Base-by-base conservation (phyloP, 2,329 filamentous ascomycete species). In the Pseudovirgaria hyperparasitica region DNA sequence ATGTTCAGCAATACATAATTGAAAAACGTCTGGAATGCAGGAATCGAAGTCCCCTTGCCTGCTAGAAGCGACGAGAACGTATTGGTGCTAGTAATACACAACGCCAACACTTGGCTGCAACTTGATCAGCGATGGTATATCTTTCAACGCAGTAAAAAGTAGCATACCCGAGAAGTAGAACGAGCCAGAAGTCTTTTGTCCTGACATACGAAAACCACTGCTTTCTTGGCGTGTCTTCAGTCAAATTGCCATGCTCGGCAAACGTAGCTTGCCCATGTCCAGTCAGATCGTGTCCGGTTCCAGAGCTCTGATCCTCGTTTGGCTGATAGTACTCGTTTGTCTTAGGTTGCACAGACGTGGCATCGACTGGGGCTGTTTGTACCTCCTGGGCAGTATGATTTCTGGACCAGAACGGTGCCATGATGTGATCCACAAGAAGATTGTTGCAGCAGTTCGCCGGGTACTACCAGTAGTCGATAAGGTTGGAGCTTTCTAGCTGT, bases 21-120 rank as follows among this genome's bases (percentile, higher is more conserved):
- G 68, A 94, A 92, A 45, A 96, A 71, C 16, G 82, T 84, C 60
- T 98, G 90, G 62, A 96, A 93, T 29, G 90, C 84, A 6, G 90
- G 90, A 40, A 96, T 92, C 34, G 72, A 84, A 39, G 79, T 86
- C 26, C 74, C 69, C 27, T 30, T 30, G 5, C 58, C 54, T 31
- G 65, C 66, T 16, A 98, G 72, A 29, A 94, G 71, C 15, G 69
- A 72, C 19, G 79, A 82, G 48, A 96, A 82, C 25, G 90, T 96
- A 63, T 92, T 93, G 26, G 86, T 94, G 16, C 72, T 75, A 1
- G 86, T 94, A 57, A 92, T 90, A 61, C 84, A 86, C 32, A 98
- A 72, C 4, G 86, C 75, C 23, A 93, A 73, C 27, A 85, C 54
- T 65, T 94, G 86, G 32, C 70, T 72, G 30, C 26, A 12, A 17